phyloP scores from a whole-genome alignment of 23 red algal genomes.

The Gracilaria caudata region DNA sequence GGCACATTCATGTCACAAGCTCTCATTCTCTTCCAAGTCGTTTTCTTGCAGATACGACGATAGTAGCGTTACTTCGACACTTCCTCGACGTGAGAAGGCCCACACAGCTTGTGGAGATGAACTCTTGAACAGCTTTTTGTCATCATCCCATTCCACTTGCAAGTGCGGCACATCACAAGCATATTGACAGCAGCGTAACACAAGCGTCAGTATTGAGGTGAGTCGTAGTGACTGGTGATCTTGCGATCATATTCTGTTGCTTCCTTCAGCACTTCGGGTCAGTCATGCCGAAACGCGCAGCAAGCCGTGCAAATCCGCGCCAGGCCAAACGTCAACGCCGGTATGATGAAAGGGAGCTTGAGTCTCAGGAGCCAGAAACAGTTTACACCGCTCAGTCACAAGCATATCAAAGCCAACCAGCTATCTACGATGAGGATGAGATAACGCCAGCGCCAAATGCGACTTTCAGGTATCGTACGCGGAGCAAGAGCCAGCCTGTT shows the following conservation, averaged over 20 bases:
- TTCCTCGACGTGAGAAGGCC: too few species aligned
- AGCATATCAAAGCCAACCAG: not conserved
- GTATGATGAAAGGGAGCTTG: not conserved
- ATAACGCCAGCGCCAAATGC: slow-evolving; percentile 13
- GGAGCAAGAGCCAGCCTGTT: not conserved
- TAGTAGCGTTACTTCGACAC: too few species aligned
- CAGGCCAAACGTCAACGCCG: slow-evolving; percentile 8
- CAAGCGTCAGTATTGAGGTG: too few species aligned
- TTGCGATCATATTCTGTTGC: too few species aligned
- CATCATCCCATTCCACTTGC: not conserved
- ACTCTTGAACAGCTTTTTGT: not conserved
- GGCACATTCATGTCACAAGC: too few species aligned
- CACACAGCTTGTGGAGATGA: not conserved
- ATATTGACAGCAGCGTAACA: not conserved
- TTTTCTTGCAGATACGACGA: too few species aligned
- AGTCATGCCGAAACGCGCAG: slow-evolving; percentile 3
- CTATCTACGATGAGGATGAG: slow-evolving; percentile 8
- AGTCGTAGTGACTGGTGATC: too few species aligned
- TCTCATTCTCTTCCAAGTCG: too few species aligned
- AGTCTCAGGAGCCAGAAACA: not conserved
- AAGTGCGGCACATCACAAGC: not conserved
- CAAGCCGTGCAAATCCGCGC: not conserved
- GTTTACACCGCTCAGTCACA: not conserved
- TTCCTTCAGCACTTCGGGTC: not conserved
- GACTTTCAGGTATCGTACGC: not conserved